Base-by-base conservation (phyloP, 805 yeast species). In the Pichia occidentalis region DNA sequence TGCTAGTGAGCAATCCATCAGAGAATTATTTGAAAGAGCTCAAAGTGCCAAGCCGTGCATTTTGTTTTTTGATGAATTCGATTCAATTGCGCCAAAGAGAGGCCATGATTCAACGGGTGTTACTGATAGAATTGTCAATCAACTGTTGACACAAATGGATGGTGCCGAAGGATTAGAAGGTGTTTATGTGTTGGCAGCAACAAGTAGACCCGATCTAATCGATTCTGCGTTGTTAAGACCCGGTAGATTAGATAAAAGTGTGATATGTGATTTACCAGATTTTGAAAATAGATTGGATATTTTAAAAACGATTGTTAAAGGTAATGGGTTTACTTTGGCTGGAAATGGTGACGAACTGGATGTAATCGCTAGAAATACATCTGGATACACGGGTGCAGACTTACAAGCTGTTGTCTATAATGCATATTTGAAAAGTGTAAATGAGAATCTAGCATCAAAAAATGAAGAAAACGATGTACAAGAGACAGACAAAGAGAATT, bases 91-190 rank as follows among this genome's bases (percentile, higher is more conserved):
- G 0, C 97, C 97, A 1, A 88, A 88, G 57, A 80, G 97, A 70
- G 97, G 97, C 2, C 97, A 88, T 53, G 98, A 90, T 56, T 85
- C 95, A 1, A 88, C 97, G 0, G 97, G 97, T 40, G 97, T 92
- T 4, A 92, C 97, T 3, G 98, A 92, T 57, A 72, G 98, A 50
- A 96, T 92, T 28, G 98, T 92, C 19, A 92, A 92, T 61, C 98
- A 92, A 56, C 75, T 92, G 76, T 71, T 92, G 51, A 92, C 98
- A 0, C 97, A 92, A 57, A 88, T 92, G 95, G 98, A 92, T 60
- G 98, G 98, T 64, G 97, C 97, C 1, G 97, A 92, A 59, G 97
- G 97, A 0, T 66, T 88, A 21, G 97, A 88, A 51, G 97, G 97
- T 3, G 97, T 92, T 2, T 90, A 92, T 56, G 95, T 92, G 0